phyloP scores from a whole-genome alignment of 2,329 filamentous ascomycete species.

The Knufia fluminis region DNA sequence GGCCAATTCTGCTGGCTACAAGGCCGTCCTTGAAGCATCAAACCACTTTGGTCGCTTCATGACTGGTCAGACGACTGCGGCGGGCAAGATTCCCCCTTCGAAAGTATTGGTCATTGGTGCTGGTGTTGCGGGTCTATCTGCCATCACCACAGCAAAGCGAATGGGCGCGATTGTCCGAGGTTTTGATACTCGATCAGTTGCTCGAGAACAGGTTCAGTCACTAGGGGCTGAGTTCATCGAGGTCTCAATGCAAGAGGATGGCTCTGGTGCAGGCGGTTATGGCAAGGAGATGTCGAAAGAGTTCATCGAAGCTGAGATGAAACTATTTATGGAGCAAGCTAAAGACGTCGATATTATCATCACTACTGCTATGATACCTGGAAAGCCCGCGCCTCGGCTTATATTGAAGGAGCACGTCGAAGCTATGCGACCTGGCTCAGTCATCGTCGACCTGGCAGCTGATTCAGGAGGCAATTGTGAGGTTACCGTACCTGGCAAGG shows the following conservation, averaged over 20 bases:
- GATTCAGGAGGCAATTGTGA: constrained; percentile 86
- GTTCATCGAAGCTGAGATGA: constrained; percentile 89
- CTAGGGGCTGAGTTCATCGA: constrained; percentile 85
- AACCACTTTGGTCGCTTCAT: constrained; percentile 83
- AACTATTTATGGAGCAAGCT: constrained; percentile 78
- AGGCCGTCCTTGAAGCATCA: constrained; percentile 79
- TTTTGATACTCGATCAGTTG: constrained; percentile 84
- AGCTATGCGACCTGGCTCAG: constrained; percentile 82
- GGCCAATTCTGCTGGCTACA: constrained; percentile 92
- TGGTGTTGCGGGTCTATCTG: constrained; percentile 78
- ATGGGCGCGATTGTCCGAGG: constrained; percentile 84
- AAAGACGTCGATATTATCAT: constrained; percentile 86
- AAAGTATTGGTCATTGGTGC: constrained; percentile 87
- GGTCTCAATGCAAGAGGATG: constrained; percentile 75
- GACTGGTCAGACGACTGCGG: constrained; percentile 82
- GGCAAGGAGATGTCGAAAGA: constrained; percentile 92
- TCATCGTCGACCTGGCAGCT: constrained; percentile 78
- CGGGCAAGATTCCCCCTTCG: constrained; percentile 80
- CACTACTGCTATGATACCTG: constrained; percentile 84
- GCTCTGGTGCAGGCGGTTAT: constrained; percentile 75
- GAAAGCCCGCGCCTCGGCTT: constrained; percentile 69
- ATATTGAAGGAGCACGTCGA: constrained; percentile 73
- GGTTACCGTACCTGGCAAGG: constrained; percentile 63
- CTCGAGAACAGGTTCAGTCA: constrained; percentile 80
- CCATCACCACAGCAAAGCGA: constrained; percentile 75